Conservation (phyloP, 768 basidiomycete genomes). For the Hypholoma fasciculare region DNA sequence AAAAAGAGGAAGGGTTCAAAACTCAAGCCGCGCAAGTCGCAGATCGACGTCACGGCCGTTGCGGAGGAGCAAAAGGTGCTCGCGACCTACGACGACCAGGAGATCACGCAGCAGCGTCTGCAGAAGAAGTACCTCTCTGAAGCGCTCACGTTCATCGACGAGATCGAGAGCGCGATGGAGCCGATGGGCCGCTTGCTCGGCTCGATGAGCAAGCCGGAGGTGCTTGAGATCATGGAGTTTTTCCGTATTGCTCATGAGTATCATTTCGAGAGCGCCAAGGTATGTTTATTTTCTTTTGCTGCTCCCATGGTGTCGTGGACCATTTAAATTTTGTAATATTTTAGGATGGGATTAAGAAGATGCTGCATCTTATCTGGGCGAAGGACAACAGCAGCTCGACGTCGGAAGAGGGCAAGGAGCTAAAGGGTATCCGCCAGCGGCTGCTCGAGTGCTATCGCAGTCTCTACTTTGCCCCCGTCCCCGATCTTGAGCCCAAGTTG, state of each 20-base stretch:
- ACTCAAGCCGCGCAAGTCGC: constrained; percentile 64
- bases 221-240: constrained; percentile 86
- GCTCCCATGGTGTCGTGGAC: not conserved
- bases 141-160: constrained; percentile 76
- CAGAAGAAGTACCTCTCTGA: constrained; percentile 87
- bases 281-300: constrained; percentile 26
- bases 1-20: constrained; percentile 42
- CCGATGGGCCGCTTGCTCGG: constrained; percentile 77
- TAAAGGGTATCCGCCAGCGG: constrained; percentile 85
- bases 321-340: not conserved
- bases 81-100: constrained; percentile 64
- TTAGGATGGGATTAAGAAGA: constrained; percentile 88
- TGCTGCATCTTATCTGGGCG: constrained; percentile 96
- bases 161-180: constrained; percentile 62
- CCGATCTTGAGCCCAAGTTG: constrained; percentile 74
- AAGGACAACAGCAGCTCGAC: constrained; percentile 86
- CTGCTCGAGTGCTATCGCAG: constrained; percentile 86
- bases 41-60: constrained; percentile 66
- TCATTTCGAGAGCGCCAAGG: constrained; percentile 76
- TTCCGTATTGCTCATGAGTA: constrained; percentile 84
- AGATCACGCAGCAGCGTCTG: constrained; percentile 65
- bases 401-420: constrained; percentile 59
- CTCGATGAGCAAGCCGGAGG: constrained; percentile 82
- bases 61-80: constrained; percentile 72
- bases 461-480: constrained; percentile 85